A percentile compares a stretch with the other conserved stretches of the same genome.
These are phyloP conservation scores for Hypoxylon fuscum DNA, from an alignment of 495 filamentous ascomycete genomes.

Conservation along the genomic window DNA sequence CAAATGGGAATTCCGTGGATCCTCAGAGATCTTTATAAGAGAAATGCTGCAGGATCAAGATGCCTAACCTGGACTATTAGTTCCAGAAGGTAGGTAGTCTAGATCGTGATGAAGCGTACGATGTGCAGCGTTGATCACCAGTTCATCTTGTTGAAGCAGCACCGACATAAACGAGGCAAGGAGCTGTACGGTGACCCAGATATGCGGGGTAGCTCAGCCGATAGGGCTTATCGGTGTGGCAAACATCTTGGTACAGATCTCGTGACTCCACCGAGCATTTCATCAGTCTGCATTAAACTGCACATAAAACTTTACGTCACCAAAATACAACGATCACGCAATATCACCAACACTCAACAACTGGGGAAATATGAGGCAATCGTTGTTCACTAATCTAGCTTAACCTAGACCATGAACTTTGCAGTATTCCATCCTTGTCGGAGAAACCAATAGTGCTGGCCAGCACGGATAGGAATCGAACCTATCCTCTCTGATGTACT, in stretches of 20 bases:
- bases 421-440: too few species aligned
- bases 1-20: constrained; percentile 2
- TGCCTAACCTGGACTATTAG: constrained; percentile 19
- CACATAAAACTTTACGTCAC: constrained; percentile 15
- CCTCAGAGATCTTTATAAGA: constrained; percentile 10
- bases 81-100: constrained; percentile 3
- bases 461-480: too few species aligned
- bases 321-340: background rate
- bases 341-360: too few species aligned
- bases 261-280: background rate
- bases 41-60: background rate
- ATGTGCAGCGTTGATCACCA: constrained; percentile 32
- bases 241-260: background rate
- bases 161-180: background rate
- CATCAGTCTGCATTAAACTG: constrained; percentile 5
- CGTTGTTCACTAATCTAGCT: too few species aligned
- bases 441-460: too few species aligned
- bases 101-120: constrained; percentile 40
- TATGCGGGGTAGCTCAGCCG: constrained; percentile 37
- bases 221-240: constrained; percentile 32
- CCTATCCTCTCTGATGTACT: too few species aligned
- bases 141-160: constrained; percentile 2
- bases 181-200: background rate
- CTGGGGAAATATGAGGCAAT: too few species aligned
- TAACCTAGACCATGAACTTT: too few species aligned